Evolutionary conservation across 805 yeast genomes (phyloP).

Genomic region (Tetrapisispora namnaoensis): DNA sequence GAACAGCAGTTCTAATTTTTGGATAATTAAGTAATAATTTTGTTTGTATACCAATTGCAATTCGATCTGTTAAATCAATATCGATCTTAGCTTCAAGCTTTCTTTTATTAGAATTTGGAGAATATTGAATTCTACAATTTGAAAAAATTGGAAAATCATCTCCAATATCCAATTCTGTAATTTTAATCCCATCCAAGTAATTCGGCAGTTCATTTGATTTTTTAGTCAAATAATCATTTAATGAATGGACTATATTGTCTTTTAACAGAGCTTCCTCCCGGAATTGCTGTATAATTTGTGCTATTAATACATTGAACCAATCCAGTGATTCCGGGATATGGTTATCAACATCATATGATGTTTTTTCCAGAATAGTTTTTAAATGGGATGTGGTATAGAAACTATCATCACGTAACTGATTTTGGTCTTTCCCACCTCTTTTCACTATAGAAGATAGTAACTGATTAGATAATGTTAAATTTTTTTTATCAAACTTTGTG

Average conservation of each 20-base stretch:
- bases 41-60: slow-evolving; percentile 80
- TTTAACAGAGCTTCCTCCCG: slow-evolving; percentile 81
- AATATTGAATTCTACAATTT: slow-evolving; percentile 72
- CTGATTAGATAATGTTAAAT: not conserved
- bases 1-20: slow-evolving; percentile 68
- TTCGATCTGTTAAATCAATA: slow-evolving; percentile 78
- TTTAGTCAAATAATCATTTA: slow-evolving; percentile 51
- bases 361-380: slow-evolving; percentile 66
- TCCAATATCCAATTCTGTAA: slow-evolving; percentile 84
- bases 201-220: slow-evolving; percentile 58
- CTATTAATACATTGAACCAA: slow-evolving; percentile 92
- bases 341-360: slow-evolving; percentile 80
- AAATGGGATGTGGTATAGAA: slow-evolving; percentile 15
- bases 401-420: slow-evolving; percentile 15
- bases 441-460: slow-evolving; percentile 21
- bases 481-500: not conserved
- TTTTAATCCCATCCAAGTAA: slow-evolving; percentile 63
- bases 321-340: slow-evolving; percentile 88
- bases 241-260: slow-evolving; percentile 73
- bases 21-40: slow-evolving; percentile 72
- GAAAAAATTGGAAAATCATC: slow-evolving; percentile 92
- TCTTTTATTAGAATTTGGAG: slow-evolving; percentile 37
- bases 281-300: slow-evolving; percentile 79
- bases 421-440: slow-evolving; percentile 23
- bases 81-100: slow-evolving; percentile 79